phyloP scores from a whole-genome alignment of 345 rosid genomes.

The Salix suchowensis region DNA sequence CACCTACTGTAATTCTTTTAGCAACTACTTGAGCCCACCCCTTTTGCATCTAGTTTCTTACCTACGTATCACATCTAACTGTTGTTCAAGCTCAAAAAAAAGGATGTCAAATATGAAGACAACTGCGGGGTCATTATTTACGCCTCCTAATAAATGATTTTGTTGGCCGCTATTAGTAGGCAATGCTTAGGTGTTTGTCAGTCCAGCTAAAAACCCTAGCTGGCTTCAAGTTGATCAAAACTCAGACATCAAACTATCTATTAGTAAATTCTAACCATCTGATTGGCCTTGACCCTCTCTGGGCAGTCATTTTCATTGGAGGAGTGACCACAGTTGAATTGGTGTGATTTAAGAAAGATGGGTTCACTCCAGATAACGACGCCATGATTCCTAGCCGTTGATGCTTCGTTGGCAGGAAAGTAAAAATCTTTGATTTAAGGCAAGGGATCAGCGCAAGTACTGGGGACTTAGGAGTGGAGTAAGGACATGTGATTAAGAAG shows the following conservation, averaged over 20 bases:
- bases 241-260: not conserved
- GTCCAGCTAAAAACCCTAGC: not conserved
- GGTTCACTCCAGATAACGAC: not conserved
- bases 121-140: not conserved
- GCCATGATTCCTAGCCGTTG: not conserved
- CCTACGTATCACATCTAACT: not conserved
- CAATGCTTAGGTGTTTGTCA: not conserved
- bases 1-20: slow-evolving; percentile 13
- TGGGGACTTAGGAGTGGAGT: not conserved
- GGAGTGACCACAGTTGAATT: not conserved
- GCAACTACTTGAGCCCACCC: not conserved
- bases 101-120: not conserved
- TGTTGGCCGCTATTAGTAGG: slow-evolving; percentile 5
- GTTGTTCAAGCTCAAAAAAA: not conserved
- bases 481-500: not conserved
- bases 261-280: not conserved
- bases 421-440: not conserved
- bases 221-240: not conserved
- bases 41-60: not conserved
- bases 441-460: slow-evolving; percentile 1
- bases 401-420: not conserved
- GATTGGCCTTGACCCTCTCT: not conserved
- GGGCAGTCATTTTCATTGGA: not conserved
- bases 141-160: slow-evolving; percentile 5
- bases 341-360: not conserved